A percentile compares a stretch with the other conserved stretches of the same genome.
Evolutionary conservation across 2,329 filamentous ascomycete species (phyloP).

Genomic region (Rutstroemia sydowiana): DNA sequence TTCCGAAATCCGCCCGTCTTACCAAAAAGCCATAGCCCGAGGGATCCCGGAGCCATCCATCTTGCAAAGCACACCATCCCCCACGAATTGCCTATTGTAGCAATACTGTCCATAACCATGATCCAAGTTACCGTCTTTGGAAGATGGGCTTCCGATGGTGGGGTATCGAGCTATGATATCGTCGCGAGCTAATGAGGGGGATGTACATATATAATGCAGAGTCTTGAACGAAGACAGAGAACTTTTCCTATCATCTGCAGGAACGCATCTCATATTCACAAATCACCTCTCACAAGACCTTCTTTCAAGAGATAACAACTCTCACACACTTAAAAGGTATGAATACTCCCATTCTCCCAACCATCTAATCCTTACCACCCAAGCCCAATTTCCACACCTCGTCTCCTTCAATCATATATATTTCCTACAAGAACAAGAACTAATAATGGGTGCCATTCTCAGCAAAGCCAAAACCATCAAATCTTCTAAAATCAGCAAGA

Average conservation of each 20-base stretch:
- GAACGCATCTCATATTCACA: slow-evolving; percentile 10
- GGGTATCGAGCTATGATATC: slow-evolving; percentile 11
- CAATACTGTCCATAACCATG: slow-evolving; percentile 7
- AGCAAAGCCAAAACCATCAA: neutral
- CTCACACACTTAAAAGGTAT: slow-evolving; percentile 12
- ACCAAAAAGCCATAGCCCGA: neutral
- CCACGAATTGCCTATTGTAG: slow-evolving; percentile 7
- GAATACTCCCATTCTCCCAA: neutral
- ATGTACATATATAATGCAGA: slow-evolving; percentile 4
- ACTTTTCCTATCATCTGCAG: slow-evolving; percentile 13
- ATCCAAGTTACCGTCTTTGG: neutral
- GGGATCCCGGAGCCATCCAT: neutral
- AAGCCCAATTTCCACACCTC: neutral
- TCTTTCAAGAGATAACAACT: slow-evolving; percentile 11
- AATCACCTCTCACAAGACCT: neutral
- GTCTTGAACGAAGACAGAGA: slow-evolving; percentile 13
- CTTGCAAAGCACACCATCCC: neutral
- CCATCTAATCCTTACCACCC: neutral
- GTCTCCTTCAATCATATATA: neutral
- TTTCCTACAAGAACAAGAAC: neutral
- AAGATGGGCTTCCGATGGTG: slow-evolving; percentile 15
- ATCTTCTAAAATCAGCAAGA: slow-evolving; percentile 11
- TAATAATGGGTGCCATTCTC: neutral
- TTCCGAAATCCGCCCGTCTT: neutral
- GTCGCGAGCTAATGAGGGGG: slow-evolving; percentile 6